These are phyloP conservation scores for Ophiostoma ips DNA, from an alignment of 2,329 filamentous ascomycete species.

Conservation along the genomic window DNA sequence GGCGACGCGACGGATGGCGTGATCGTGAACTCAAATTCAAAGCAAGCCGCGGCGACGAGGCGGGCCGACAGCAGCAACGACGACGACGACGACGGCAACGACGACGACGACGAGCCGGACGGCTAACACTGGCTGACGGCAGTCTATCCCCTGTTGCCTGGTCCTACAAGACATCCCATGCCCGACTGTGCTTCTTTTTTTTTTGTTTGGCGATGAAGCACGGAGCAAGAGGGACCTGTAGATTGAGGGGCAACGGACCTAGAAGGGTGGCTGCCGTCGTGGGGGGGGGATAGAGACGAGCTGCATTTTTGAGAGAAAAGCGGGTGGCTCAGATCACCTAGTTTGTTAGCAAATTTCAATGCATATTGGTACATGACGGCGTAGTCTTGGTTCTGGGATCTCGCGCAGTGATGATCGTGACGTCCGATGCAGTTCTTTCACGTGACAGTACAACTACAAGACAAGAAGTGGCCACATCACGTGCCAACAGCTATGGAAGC, in stretches of 20 bases:
- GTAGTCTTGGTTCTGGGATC: no score
- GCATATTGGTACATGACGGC: no score
- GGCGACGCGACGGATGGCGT: slow-evolving; percentile 1
- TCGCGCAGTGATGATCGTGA: no score
- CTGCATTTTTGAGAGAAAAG: background rate
- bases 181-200: background rate
- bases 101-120: slow-evolving; percentile 54
- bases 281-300: background rate
- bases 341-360: background rate
- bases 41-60: no score
- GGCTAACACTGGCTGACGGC: slow-evolving; percentile 42
- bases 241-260: slow-evolving; percentile 47
- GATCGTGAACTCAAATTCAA: no score
- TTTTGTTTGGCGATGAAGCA: background rate
- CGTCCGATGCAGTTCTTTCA: no score
- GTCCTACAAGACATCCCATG: slow-evolving; percentile 31
- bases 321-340: background rate
- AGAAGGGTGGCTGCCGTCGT: slow-evolving; percentile 47
- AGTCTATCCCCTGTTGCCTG: slow-evolving; percentile 55
- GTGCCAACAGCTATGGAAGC: no score
- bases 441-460: no score
- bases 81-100: slow-evolving; percentile 26
- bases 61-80: no score
- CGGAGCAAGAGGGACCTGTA: slow-evolving; percentile 19
- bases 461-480: no score